Base-by-base conservation (phyloP, 1,284 basidiomycete genomes). In the Ceratobasidium sp. region DNA sequence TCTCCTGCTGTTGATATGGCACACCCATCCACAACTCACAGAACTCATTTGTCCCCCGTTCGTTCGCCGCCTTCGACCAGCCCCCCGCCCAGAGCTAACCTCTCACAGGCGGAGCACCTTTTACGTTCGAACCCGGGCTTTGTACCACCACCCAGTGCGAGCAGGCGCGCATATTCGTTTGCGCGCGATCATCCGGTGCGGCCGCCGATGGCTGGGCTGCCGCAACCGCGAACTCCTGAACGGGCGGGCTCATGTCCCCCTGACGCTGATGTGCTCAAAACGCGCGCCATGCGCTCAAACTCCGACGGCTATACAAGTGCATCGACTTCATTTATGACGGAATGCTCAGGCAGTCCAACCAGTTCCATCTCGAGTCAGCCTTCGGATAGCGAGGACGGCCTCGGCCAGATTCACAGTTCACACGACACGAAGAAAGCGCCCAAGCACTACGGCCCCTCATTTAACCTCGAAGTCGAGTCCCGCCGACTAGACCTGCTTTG, bases 251-350 rank as follows among this genome's bases (percentile, higher is more conserved):
- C 65, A 30, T 70, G 65, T 46, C 65, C 65, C 10, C 65, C 65
- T 12, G 65, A 70, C n/a, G 23, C 65, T 4, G 65, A 70, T 26
- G 32, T 70, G n/a, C 43, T 70, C 32, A 57, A 48, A 36, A 70
- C 55, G 43, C 55, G 67, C 39, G 34, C 12, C 34, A 59, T 70
- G 41, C 67, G 67, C 55, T 70, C 67, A n/a, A 70, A 70, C 55
- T 70, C 67, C 23, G 67, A 70, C 16, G 67, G 67, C 26, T 70
- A 70, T 28, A 70, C 67, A 6, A 70, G 67, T 34, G 55, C 67
- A 14, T 70, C 67, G n/a, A 70, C 67, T 8, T 59, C 55, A 16
- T 70, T 70, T 48, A 5, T 59, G 55, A 59, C 55, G 16, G 67
- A 70, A 28, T 14, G 55, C n/a, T 70, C 67, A 8, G 34, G 12